A percentile compares a stretch with the other conserved stretches of the same genome.
Evolutionary conservation across 148 eudicot species (phyloP).

Genomic region (Rhododendron ferrugineum): DNA sequence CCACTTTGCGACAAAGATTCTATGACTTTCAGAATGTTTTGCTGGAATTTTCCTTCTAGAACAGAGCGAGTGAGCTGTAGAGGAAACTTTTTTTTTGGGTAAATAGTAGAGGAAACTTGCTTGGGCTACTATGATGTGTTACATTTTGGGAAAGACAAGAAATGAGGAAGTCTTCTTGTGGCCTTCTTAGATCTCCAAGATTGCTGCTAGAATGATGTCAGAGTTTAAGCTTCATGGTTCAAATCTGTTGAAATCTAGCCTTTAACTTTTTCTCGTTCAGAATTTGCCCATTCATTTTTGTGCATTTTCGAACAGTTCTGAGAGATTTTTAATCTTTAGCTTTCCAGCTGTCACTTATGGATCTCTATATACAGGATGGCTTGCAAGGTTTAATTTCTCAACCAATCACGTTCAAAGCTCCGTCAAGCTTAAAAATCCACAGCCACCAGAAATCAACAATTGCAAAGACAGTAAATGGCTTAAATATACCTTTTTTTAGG

Average conservation of each 20-base stretch:
- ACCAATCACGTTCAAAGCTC: neutral
- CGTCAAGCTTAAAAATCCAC: neutral
- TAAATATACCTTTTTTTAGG: slow-evolving; percentile 30
- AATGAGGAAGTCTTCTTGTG: neutral
- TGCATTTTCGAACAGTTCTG: neutral
- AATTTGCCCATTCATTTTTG: neutral
- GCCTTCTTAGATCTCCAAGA: neutral
- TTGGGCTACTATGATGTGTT: neutral
- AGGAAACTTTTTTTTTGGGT: neutral
- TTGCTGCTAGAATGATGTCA: neutral
- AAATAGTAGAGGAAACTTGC: neutral
- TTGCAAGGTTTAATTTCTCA: neutral
- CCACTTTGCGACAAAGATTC: neutral
- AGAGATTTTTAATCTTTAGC: neutral
- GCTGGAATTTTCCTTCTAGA: neutral
- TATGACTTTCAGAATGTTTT: neutral
- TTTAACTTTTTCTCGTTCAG: neutral
- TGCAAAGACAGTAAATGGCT: neutral
- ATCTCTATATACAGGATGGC: neutral
- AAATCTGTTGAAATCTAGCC: neutral
- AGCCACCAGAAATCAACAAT: neutral
- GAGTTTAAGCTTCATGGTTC: neutral
- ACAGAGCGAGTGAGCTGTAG: neutral
- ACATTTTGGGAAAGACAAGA: neutral
- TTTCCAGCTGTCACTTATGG: neutral